A percentile compares a stretch with the other conserved stretches of the same genome.
Evolutionary conservation across 345 rosid species (phyloP).

Genomic region (Eutrema heterophyllum): DNA sequence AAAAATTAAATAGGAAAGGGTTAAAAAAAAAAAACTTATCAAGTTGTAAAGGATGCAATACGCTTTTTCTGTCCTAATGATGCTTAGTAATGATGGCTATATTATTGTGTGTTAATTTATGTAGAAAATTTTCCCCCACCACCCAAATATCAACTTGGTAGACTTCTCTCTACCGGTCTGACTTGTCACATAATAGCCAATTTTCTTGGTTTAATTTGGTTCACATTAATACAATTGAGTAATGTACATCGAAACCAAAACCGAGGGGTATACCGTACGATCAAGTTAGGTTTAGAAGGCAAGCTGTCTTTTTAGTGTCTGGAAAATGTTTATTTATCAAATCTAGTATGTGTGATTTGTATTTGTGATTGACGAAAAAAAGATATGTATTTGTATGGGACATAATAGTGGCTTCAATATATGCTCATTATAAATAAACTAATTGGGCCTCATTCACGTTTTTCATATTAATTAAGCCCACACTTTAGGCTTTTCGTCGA

Average conservation of each 20-base stretch:
- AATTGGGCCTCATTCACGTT: not conserved
- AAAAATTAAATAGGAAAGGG: too few species aligned
- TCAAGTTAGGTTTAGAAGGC: not conserved
- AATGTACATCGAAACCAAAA: not conserved
- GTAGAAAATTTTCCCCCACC: not conserved
- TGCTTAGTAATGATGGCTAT: slow-evolving; percentile 21
- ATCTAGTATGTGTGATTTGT: not conserved
- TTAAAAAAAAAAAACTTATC: not conserved
- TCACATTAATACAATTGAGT: not conserved
- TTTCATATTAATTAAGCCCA: not conserved
- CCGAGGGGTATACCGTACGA: not conserved
- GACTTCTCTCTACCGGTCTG: not conserved
- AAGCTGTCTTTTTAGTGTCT: too few species aligned
- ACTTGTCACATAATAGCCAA: not conserved
- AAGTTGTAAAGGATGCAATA: slow-evolving; percentile 13
- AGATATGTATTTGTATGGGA: not conserved
- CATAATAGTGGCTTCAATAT: not conserved
- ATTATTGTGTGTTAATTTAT: not conserved
- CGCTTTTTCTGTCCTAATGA: not conserved
- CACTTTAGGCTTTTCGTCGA: not conserved
- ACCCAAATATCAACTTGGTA: not conserved
- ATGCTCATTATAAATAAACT: not conserved
- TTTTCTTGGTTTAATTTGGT: not conserved
- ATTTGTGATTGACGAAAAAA: too few species aligned
- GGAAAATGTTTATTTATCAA: not conserved